Evolutionary conservation across 345 rosid genomes (phyloP).

Genomic region (Garcia nutans): DNA sequence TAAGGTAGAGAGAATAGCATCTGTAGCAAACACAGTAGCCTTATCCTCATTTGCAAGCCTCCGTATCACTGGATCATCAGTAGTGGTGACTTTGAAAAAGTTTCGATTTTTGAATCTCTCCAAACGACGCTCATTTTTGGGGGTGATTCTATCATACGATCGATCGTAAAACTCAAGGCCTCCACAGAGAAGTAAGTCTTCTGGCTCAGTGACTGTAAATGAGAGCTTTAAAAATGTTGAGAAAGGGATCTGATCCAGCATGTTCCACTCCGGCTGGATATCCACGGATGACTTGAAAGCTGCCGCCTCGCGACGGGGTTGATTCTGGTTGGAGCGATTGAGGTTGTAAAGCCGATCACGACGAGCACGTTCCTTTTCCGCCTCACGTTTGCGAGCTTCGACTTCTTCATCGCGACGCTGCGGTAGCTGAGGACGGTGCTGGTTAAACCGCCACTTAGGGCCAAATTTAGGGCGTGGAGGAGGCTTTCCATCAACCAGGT

Average conservation of each 20-base stretch:
- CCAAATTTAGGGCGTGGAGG: slow-evolving; percentile 90
- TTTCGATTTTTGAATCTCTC: slow-evolving; percentile 91
- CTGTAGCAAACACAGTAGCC: slow-evolving; percentile 89
- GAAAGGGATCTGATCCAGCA: slow-evolving; percentile 97
- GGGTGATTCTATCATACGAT: slow-evolving; percentile 66
- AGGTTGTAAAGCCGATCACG: slow-evolving; percentile 75
- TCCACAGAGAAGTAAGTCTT: slow-evolving; percentile 77
- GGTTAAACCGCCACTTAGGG: slow-evolving; percentile 85
- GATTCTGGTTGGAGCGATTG: slow-evolving; percentile 65
- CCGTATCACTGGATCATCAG: slow-evolving; percentile 87
- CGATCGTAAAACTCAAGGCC: slow-evolving; percentile 76
- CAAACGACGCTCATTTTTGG: slow-evolving; percentile 71
- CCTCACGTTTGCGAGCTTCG: slow-evolving; percentile 79
- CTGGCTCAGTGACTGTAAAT: slow-evolving; percentile 72
- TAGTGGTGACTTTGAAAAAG: slow-evolving; percentile 90
- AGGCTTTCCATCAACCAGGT: slow-evolving; percentile 85
- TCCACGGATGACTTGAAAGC: slow-evolving; percentile 84
- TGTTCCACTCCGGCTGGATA: slow-evolving; percentile 97
- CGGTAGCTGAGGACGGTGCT: slow-evolving; percentile 73
- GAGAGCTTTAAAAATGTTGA: slow-evolving; percentile 82
- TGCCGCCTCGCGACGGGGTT: slow-evolving; percentile 81
- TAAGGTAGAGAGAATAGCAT: slow-evolving; percentile 67
- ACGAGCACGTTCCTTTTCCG: slow-evolving; percentile 91
- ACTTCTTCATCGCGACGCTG: slow-evolving; percentile 97
- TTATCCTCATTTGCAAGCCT: slow-evolving; percentile 87